Percentiles rank a stretch among this genome's conserved stretches.
phyloP scores from a whole-genome alignment of 345 rosid species.

The Cardamine occulta region DNA sequence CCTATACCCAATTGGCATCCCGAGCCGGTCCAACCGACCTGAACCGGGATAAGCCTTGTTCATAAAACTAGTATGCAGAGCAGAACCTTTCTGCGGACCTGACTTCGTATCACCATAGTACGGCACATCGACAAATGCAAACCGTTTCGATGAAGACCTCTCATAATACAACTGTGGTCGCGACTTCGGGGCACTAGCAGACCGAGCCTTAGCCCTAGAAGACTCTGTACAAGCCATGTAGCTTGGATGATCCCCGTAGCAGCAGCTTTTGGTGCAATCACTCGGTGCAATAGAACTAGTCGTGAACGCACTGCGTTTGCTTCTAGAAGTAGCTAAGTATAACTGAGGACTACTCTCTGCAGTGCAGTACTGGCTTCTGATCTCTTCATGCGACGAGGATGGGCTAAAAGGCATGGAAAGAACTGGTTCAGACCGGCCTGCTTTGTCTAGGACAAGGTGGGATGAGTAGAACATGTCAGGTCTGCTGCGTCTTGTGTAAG shows the following conservation, averaged over 20 bases:
- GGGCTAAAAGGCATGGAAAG: slow-evolving; percentile 54
- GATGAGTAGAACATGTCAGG: slow-evolving; percentile 56
- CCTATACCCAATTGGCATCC: slow-evolving; percentile 68
- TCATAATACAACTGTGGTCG: slow-evolving; percentile 62
- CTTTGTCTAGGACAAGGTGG: slow-evolving; percentile 35
- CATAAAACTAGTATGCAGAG: slow-evolving; percentile 58
- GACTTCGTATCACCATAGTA: slow-evolving; percentile 48
- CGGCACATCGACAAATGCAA: slow-evolving; percentile 45
- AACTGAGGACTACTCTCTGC: slow-evolving; percentile 82
- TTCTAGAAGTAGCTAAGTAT: slow-evolving; percentile 68
- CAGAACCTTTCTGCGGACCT: slow-evolving; percentile 61
- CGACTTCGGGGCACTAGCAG: slow-evolving; percentile 81
- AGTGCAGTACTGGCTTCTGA: slow-evolving; percentile 55
- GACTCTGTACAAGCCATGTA: slow-evolving; percentile 93
- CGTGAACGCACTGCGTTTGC: slow-evolving; percentile 68
- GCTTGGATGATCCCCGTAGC: slow-evolving; percentile 71
- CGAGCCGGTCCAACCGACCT: slow-evolving; percentile 84
- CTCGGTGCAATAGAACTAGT: slow-evolving; percentile 50
- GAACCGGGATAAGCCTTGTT: slow-evolving; percentile 93
- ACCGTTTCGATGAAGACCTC: slow-evolving; percentile 73
- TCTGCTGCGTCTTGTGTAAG: slow-evolving; percentile 47
- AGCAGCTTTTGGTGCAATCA: slow-evolving; percentile 60
- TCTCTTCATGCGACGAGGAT: slow-evolving; percentile 54
- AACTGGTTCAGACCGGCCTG: slow-evolving; percentile 54
- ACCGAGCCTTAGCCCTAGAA: slow-evolving; percentile 78